Evolutionary conservation across 257 asterid species (phyloP), one percentile per base, ranked within the genome.

Genomic region (Ligustrum vulgare): DNA sequence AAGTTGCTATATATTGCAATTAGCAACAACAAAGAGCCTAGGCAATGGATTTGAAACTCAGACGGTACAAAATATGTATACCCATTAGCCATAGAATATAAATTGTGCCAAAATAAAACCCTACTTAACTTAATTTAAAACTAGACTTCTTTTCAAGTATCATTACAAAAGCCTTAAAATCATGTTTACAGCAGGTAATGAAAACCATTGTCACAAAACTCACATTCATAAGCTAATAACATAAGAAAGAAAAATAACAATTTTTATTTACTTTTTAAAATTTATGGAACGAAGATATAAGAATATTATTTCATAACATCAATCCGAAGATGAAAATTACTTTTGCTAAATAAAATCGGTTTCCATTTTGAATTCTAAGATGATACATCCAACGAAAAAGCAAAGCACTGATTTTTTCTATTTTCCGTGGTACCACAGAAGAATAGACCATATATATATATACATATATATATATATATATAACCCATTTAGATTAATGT

Each of bases 341-440:
- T 22, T 23, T 35, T 15, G n/a, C n/a, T n/a, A n/a, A n/a, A n/a
- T n/a, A n/a, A n/a, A n/a, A n/a, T n/a, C n/a, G n/a, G n/a, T n/a
- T n/a, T n/a, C n/a, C n/a, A n/a, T n/a, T n/a, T n/a, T n/a, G n/a
- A n/a, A n/a, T n/a, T n/a, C n/a, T n/a, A n/a, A n/a, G n/a, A n/a
- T n/a, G n/a, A 73, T 45, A 36, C 18, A 73, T 47, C 65, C 37
- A 66, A n/a, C n/a, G n/a, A 9, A 65, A 72, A 33, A 58, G 72
- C 63, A 18, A 70, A 71, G 18, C 3, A 62, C 56, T 36, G 47
- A 37, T 69, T 54, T 70, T 71, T 16, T 43, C 6, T 20, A 25
- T 69, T 41, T 39, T 20, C 10, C 76, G 51, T 12, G 47, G 54
- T 13, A n/a, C 35, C 32, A 60, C 0, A n/a, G 43, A 49, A 32